Conservation (phyloP, 352 stramenopile genomes). For the Phytophthora sojae region DNA sequence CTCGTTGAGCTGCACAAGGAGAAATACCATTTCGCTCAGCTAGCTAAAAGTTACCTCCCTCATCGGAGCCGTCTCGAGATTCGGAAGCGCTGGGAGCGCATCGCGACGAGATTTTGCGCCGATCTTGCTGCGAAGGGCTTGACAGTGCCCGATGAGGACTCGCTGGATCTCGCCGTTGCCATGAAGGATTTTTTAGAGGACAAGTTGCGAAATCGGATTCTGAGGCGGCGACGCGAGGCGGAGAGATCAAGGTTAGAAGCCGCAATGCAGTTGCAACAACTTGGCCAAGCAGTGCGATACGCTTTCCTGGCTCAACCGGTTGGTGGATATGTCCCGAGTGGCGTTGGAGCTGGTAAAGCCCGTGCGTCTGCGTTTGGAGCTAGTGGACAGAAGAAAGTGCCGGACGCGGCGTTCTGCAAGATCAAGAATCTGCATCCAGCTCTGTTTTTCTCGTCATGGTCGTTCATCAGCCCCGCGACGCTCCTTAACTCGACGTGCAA, state of each 20-base stretch:
- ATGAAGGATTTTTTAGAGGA: conserved; percentile 68
- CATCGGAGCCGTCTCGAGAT: conserved; percentile 75
- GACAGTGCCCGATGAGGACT: conserved; percentile 42
- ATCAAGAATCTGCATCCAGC: conserved; percentile 79
- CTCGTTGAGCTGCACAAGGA: conserved; percentile 73
- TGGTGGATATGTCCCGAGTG: conserved; percentile 2
- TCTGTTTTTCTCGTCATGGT: conserved; percentile 89
- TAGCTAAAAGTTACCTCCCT: conserved; percentile 66
- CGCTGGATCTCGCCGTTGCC: conserved; percentile 54
- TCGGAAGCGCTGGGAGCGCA: conserved; percentile 68
- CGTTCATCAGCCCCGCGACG: conserved; percentile 67
- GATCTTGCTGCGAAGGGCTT: conserved; percentile 38
- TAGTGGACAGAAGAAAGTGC: conserved; percentile 24
- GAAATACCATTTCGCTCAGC: conserved; percentile 65
- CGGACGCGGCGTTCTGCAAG: conserved; percentile 37
- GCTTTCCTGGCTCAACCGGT: conserved; percentile 5
- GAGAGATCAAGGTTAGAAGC: conserved; percentile 37
- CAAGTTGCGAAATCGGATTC: conserved; percentile 48
- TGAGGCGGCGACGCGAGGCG: conserved; percentile 28
- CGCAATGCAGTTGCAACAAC: conserved; percentile 35
- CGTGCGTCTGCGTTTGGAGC: conserved; percentile 2
- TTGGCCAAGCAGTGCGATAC: conserved; percentile 21
- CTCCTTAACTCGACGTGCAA: conserved; percentile 77
- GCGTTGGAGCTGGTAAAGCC: background rate
- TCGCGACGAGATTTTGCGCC: conserved; percentile 42